A percentile compares a stretch with the other conserved stretches of the same genome.
Conservation (phyloP, 1,139 yeast species). For the Kodamaea suecica region DNA sequence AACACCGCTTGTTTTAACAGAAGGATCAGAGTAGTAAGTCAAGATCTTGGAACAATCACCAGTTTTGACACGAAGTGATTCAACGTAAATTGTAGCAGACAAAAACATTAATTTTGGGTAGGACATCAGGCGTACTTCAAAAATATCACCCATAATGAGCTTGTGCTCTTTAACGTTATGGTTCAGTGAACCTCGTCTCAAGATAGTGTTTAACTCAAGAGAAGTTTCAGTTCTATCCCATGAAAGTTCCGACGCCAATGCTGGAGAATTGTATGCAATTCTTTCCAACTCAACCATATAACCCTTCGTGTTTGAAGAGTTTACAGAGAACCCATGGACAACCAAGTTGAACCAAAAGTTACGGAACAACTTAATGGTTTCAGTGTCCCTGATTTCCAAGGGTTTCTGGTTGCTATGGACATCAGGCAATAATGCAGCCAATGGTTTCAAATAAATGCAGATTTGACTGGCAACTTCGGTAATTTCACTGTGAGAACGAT, state of each 20-base stretch:
- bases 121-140: conserved; percentile 57
- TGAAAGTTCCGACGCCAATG: conserved; percentile 83
- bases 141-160: conserved; percentile 49
- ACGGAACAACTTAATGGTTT: conserved; percentile 60
- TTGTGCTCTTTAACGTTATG: conserved; percentile 77
- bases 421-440: conserved; percentile 71
- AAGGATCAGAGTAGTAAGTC: conserved; percentile 82
- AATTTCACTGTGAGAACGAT: conserved; percentile 76
- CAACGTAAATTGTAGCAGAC: conserved; percentile 77
- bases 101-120: conserved; percentile 85
- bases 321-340: conserved; percentile 78
- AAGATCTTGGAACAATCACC: conserved; percentile 80
- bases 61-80: conserved; percentile 69
- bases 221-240: conserved; percentile 90
- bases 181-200: conserved; percentile 86
- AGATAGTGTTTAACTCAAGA: conserved; percentile 83
- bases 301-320: conserved; percentile 52
- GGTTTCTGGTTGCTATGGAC: conserved; percentile 40
- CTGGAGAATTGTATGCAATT: conserved; percentile 88
- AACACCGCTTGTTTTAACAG: conserved; percentile 69
- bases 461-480: conserved; percentile 76
- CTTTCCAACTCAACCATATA: conserved; percentile 52
- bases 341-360: conserved; percentile 94
- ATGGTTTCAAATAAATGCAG: conserved; percentile 62
- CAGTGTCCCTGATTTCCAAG: conserved; percentile 40